A percentile compares a stretch with the other conserved stretches of the same genome.
phyloP scores from a whole-genome alignment of 2,329 filamentous ascomycete species.

The Colletotrichum agaves region DNA sequence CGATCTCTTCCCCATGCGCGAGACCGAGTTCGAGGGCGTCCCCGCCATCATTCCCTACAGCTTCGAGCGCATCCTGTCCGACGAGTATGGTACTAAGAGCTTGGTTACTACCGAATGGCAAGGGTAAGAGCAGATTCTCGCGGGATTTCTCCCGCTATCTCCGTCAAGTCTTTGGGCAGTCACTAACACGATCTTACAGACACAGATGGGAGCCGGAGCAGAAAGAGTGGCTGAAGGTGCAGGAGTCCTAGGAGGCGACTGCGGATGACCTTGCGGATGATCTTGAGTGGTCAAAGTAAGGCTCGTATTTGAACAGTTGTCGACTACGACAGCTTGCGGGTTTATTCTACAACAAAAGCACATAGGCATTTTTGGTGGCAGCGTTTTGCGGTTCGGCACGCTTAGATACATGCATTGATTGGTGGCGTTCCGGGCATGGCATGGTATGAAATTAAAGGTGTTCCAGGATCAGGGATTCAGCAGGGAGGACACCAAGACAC shows the following conservation, averaged over 20 bases:
- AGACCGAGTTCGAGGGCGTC: slow-evolving; percentile 80
- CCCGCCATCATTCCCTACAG: slow-evolving; percentile 75
- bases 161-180: background rate
- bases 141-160: too few species aligned
- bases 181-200: slow-evolving; percentile 50
- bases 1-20: slow-evolving; percentile 82
- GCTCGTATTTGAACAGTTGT: background rate
- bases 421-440: slow-evolving; percentile 25
- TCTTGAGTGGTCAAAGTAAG: background rate
- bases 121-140: slow-evolving; percentile 58
- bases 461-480: slow-evolving; percentile 17
- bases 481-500: slow-evolving; percentile 14
- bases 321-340: background rate
- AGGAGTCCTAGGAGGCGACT: slow-evolving; percentile 2
- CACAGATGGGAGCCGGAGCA: slow-evolving; percentile 68
- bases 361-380: slow-evolving; percentile 8
- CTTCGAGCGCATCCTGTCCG: slow-evolving; percentile 72
- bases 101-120: slow-evolving; percentile 69
- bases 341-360: background rate
- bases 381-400: slow-evolving; percentile 20
- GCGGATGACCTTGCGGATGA: background rate
- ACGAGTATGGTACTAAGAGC: slow-evolving; percentile 73
- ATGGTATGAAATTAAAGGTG: slow-evolving; percentile 25
- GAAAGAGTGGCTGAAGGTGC: slow-evolving; percentile 68
- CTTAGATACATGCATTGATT: slow-evolving; percentile 24